Base-by-base conservation (phyloP, 225 moss, liverwort and hornwort genomes). In the Asterella californica region DNA sequence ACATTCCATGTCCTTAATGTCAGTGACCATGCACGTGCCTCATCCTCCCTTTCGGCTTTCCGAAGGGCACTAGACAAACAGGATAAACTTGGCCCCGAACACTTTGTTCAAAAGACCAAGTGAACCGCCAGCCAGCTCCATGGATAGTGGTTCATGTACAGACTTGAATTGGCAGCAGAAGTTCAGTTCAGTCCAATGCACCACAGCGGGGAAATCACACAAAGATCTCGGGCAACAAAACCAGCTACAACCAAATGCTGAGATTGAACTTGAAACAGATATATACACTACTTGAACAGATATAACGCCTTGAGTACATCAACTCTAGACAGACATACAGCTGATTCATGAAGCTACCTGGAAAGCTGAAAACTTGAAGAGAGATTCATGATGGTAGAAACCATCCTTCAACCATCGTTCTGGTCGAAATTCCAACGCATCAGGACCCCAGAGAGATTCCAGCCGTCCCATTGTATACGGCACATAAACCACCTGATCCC, bases 361-460 rank as follows among this genome's bases (percentile, higher is more conserved):
- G 64, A 95, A 95, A 48, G 88, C 79, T 22, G 90, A 29, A 73
- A 93, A 95, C 64, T 93, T 93, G 81, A 87, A 95, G 1, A 88
- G 88, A 53, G 90, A 90, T 82, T 88, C 90, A 4, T 53, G 83
- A 10, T 81, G 80, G 42, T 91, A 87, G 15, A 74, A 82, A 6
- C 90, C 90, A 1, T 86, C 66, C 33, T 53, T 79, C 27, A 95
- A 84, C 94, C 94, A 95, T 57, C 94, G 80, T 49, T 89, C 89
- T 0, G 93, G 94, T 60, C 79, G 87, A 79, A 88, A 95, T 50
- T 87, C 62, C 15, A 67, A 46, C 0, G 93, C 91, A 15, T 95
- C 93, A 0, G 85, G 82, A 5, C 93, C 93, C 94, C 94, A 95
- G 0, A 95, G 19, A 33, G 77, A 76, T 0, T 78, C 81, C 91